Conservation (phyloP, 805 yeast species). For the Cyberlindnera misumaiensis region DNA sequence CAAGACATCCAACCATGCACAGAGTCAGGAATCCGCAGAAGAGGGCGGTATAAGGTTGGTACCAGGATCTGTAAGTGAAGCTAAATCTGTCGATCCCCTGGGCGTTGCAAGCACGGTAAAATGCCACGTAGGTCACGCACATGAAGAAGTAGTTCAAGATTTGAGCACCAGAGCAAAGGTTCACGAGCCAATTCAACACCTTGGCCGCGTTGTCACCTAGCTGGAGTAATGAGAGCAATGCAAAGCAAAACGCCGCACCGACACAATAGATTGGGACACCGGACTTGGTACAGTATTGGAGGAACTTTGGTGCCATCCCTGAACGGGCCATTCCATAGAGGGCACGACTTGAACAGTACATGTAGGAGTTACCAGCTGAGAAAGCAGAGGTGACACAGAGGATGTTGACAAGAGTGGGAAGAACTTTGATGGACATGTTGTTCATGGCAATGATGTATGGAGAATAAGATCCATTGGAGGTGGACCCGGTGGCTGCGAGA, state of each 20-base stretch:
- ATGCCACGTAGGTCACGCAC: slow-evolving; percentile 53
- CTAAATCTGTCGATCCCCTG: slow-evolving; percentile 38
- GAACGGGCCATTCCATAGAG: slow-evolving; percentile 46
- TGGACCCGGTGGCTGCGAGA: slow-evolving; percentile 57
- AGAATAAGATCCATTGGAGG: slow-evolving; percentile 44
- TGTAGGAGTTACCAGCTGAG: slow-evolving; percentile 47
- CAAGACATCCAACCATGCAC: slow-evolving; percentile 52
- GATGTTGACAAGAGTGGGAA: slow-evolving; percentile 45
- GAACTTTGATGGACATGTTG: slow-evolving; percentile 42
- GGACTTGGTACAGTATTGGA: slow-evolving; percentile 40
- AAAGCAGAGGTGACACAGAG: slow-evolving; percentile 47
- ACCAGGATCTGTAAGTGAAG: slow-evolving; percentile 45
- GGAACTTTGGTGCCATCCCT: slow-evolving; percentile 51
- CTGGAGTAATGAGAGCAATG: slow-evolving; percentile 62
- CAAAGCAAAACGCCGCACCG: slow-evolving; percentile 44
- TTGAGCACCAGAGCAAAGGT: slow-evolving; percentile 63
- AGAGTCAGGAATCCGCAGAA: slow-evolving; percentile 40
- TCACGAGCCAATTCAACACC: slow-evolving; percentile 66
- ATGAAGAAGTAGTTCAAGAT: slow-evolving; percentile 53
- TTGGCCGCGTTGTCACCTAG: slow-evolving; percentile 49
- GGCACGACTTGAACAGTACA: slow-evolving; percentile 54
- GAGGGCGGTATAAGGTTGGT: slow-evolving; percentile 52
- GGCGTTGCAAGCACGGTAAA: slow-evolving; percentile 50
- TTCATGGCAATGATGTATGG: slow-evolving; percentile 54
- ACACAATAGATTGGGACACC: slow-evolving; percentile 78